Evolutionary conservation across 441 rosid species (phyloP), one percentile per base, ranked within the genome.

Genomic region (Croton setiger): DNA sequence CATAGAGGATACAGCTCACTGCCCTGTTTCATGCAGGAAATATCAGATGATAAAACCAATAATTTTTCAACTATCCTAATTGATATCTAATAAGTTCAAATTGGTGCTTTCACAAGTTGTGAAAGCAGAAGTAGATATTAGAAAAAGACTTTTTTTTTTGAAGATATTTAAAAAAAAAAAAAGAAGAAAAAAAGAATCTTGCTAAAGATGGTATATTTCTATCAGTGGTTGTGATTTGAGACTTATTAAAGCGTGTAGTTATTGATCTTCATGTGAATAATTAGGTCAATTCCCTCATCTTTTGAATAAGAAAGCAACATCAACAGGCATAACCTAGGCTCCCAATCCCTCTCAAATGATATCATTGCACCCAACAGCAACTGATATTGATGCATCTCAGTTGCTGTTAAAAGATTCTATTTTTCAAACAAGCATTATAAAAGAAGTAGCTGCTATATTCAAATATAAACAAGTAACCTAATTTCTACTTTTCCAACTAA

Each of bases 61-160:
- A 33, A 27, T 54, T 27, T 45, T 33, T 27, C 15, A 55, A n/a
- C n/a, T 17, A 31, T 5, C 62, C 44, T 44, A 7, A 58, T 15
- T 27, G 43, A 10, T 35, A 21, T n/a, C n/a, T 7, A 12, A 18
- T 18, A 3, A 7, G 21, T 63, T 44, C 1, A 12, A 45, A 13
- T 23, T 47, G 41, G 17, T 45, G 67, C 66, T 63, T 48, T 64
- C 57, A 64, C 17, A 33, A 57, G 10, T 57, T 31, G 37, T 10
- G 27, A 33, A 2, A 49, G 9, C 13, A 31, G 20, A 8, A 63
- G 10, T 43, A 48, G 55, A 63, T 45, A 3, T 27, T 47, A 14
- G 43, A 33, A 63, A 7, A 5, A 45, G 21, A 27, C 31, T 39
- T 39, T 39, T 11, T 23, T 27, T 35, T 35, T 36, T 9, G 31